phyloP scores from a whole-genome alignment of 2,329 filamentous ascomycete genomes.

The Thelonectria rubi region DNA sequence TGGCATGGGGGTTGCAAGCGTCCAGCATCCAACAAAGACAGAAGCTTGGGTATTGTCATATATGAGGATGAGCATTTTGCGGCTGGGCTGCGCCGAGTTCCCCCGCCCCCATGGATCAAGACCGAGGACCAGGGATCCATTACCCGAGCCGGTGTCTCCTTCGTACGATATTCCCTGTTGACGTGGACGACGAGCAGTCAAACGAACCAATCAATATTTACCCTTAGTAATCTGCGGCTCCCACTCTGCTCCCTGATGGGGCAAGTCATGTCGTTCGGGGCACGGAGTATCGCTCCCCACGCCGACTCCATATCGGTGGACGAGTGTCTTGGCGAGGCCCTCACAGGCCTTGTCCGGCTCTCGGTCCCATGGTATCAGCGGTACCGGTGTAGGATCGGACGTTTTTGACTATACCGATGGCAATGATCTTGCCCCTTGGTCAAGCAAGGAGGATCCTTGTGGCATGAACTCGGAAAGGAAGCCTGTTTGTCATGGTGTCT shows the following conservation, averaged over 20 bases:
- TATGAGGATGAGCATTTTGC: background rate
- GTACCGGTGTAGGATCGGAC: background rate
- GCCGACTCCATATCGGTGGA: background rate
- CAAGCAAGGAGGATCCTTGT: background rate
- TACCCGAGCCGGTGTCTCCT: background rate
- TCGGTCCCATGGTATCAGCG: background rate
- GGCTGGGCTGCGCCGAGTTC: background rate
- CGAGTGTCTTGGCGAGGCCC: background rate
- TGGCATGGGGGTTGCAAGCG: background rate
- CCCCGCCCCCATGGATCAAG: background rate
- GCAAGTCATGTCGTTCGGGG: background rate
- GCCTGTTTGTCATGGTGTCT: no score
- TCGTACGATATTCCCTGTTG: background rate
- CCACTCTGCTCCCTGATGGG: background rate
- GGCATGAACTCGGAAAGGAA: no score
- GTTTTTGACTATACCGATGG: background rate
- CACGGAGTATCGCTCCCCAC: background rate
- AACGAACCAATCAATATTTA: background rate
- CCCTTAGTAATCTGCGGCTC: background rate
- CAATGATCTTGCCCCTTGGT: background rate
- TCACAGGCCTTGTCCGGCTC: background rate
- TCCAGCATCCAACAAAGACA: background rate
- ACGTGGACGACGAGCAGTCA: background rate
- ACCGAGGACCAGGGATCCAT: background rate
- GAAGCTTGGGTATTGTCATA: background rate